These are phyloP conservation scores for Boletus pseudopeckii DNA, from an alignment of 768 basidiomycete species.

Conservation along the genomic window DNA sequence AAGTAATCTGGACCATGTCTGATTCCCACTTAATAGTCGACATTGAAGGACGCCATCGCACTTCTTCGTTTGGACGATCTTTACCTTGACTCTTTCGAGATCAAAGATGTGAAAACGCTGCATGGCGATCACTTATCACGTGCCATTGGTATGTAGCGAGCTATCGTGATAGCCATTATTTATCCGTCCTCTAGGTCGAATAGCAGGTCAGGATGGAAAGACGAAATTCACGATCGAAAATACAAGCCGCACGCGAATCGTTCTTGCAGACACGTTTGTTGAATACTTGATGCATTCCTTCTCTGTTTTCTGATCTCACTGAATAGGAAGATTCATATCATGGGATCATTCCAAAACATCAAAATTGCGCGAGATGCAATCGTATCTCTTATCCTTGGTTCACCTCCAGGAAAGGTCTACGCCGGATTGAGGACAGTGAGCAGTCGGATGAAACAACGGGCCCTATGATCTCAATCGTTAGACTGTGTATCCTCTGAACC, in stretches of 20 bases:
- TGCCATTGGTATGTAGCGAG: constrained; percentile 73
- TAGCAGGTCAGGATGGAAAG: constrained; percentile 98
- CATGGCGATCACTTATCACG: constrained; percentile 98
- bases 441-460: constrained; percentile 90
- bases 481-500: constrained; percentile 6
- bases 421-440: constrained; percentile 89
- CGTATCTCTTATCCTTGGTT: constrained; percentile 91
- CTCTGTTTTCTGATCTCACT: constrained; percentile 6
- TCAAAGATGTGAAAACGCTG: constrained; percentile 97
- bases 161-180: neutral
- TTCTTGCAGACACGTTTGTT: constrained; percentile 93
- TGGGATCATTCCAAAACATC: constrained; percentile 98
- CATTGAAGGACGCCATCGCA: constrained; percentile 83
- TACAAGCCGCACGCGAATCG: constrained; percentile 93
- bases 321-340: constrained; percentile 91
- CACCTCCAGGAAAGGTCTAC: constrained; percentile 92
- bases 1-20: constrained; percentile 23
- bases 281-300: neutral
- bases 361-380: constrained; percentile 96
- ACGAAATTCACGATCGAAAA: constrained; percentile 99
- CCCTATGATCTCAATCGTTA: constrained; percentile 45
- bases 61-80: constrained; percentile 93
- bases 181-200: constrained; percentile 61
- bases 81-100: constrained; percentile 97
- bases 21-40: constrained; percentile 1